Evolutionary conservation across 257 asterid species (phyloP), one percentile per base, ranked within the genome.

Genomic region (Solanum chmielewskii): DNA sequence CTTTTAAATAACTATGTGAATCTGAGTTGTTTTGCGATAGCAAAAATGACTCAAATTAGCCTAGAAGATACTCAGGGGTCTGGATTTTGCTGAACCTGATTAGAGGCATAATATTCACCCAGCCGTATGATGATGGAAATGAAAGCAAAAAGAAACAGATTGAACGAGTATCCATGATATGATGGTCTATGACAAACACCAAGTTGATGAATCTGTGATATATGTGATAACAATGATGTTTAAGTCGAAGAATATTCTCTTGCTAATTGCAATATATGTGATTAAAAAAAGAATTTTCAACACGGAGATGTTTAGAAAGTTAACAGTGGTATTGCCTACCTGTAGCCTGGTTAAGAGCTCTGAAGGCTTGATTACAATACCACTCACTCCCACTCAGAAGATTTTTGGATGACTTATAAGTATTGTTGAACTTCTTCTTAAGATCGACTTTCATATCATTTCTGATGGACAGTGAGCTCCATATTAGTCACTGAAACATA

Each of bases 291-390:
- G 84, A 78, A 44, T 25, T 44, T 25, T 80, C 42, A 80, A 80
- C 66, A 80, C 8, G 6, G 84, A 49, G 7, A 47, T 29, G 69
- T 16, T 80, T 47, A 80, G 85, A 80, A 80, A 49, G 68, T 27
- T 47, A 80, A 25, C 44, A 47, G 64, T 27, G 68, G 25, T 29
- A 80, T 45, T 21, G 66, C 68, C 44, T 89, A 97, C 99, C 99
- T 91, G 97, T 88, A 84, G 99, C 99, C 90, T 97, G 99, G 91
- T 97, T 97, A 87, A 97, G 93, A 90, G 99, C 99, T 88, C 99
- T 93, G 93, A 97, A 97, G 80, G 99, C 98, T 93, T 96, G 99
- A 86, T 92, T 95, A 88, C 99, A 97, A 92, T 97, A 97, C 99
- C 99, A 97, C 84, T 97, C 98, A 47, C 92, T 93, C 89, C 99